Evolutionary conservation across 1,139 yeast genomes (phyloP), one percentile per base, ranked within the genome.

Genomic region (Pneumocystis jirovecii): DNA sequence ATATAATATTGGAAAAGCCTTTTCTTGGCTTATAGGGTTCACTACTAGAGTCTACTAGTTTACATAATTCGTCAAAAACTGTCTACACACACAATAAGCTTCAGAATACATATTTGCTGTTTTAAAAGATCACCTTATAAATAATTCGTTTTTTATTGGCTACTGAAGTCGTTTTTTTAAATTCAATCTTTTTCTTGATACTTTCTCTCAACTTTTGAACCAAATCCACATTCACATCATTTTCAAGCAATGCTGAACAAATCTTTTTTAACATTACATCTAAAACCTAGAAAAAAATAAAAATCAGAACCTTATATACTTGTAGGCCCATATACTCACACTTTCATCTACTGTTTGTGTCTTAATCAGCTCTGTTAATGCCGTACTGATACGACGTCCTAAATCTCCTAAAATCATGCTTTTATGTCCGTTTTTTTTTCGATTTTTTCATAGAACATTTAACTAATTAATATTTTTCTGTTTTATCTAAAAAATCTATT

Each of bases 361-460:
- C 73, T 81, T 75, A 70, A 95, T 82, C 65, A 93, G 82, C 67
- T 84, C 78, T 76, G 91, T 75, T 74, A 90, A 82, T 74, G 91
- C 91, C 71, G 80, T 79, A 75, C 85, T 89, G 74, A 93, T 86
- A 69, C 96, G 85, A 69, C 88, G 81, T 56, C 98, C 97, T 70
- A 93, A 81, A 77, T 93, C 97, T 68, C 96, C 96, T 73, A 93
- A 83, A 72, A 93, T 97, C 97, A 93, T 91, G n/a, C 10, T 42
- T 60, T 39, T 21, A 10, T 1, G 8, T 12, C 15, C 31, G 40
- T 60, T 39, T 31, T 60, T 42, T 60, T 25, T 50, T n/a, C 5
- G 4, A n/a, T 15, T 50, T 50, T 25, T 45, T 44, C 17, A 15
- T 45, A 21, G n/a, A 10, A 45, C 7, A 45, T 2, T 40, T 17